Conservation (phyloP, 1,139 yeast genomes). For the Kodamaea fungicola region DNA sequence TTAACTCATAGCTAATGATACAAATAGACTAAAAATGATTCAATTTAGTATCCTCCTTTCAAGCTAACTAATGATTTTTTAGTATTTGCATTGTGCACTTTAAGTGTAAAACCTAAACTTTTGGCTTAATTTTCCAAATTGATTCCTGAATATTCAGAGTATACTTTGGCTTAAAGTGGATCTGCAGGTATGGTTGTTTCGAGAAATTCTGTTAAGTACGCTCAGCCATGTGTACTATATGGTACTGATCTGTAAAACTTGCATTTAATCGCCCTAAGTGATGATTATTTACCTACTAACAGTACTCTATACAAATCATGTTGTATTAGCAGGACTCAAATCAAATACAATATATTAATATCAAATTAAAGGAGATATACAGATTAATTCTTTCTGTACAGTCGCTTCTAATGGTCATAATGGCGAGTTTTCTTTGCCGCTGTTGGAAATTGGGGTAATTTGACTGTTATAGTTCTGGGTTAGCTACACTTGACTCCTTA, state of each 20-base stretch:
- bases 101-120: no score
- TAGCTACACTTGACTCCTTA: conserved; percentile 5
- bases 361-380: conserved; percentile 1
- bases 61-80: no score
- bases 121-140: no score
- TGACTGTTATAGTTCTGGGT: conserved; percentile 4
- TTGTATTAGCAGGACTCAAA: conserved; percentile 3
- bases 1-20: no score
- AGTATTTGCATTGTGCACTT: no score
- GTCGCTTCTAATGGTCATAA: not conserved
- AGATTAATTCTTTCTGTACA: conserved; percentile 2
- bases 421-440: conserved; percentile 5
- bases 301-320: conserved; percentile 5
- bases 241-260: conserved; percentile 1
- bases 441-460: conserved; percentile 4
- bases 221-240: conserved; percentile 2
- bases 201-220: conserved; percentile 2
- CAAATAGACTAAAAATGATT: no score
- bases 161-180: conserved; percentile 3
- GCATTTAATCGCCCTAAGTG: conserved; percentile 3
- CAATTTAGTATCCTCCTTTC: no score
- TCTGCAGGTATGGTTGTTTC: conserved; percentile 4
- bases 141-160: no score
- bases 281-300: conserved; percentile 1
- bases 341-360: conserved; percentile 5